phyloP scores from a whole-genome alignment of 2,329 filamentous ascomycete species.

The Scedosporium apiospermum region DNA sequence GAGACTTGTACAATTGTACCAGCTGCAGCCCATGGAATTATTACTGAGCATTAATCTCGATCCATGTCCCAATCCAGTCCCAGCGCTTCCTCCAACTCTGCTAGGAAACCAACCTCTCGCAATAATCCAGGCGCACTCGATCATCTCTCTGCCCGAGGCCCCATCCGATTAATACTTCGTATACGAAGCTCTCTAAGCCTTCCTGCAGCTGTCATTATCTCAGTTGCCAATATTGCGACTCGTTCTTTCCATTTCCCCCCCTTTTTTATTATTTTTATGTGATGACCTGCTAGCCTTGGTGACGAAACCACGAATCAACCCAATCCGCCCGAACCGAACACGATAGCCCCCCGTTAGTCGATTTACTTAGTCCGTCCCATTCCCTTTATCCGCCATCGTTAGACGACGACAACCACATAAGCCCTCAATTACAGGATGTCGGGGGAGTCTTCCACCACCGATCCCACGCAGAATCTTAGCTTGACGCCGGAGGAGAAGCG shows the following conservation, averaged over 20 bases:
- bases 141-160: background rate
- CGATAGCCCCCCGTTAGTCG: background rate
- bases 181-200: background rate
- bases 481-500: conserved; percentile 87
- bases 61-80: background rate
- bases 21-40: background rate
- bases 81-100: background rate
- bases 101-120: background rate
- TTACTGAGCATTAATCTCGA: background rate
- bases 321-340: background rate
- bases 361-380: background rate
- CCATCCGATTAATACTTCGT: background rate
- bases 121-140: background rate
- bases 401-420: background rate
- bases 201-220: background rate
- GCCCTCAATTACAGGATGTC: conserved; percentile 8
- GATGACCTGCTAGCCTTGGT: background rate
- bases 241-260: background rate
- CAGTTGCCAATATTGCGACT: background rate
- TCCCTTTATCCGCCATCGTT: background rate
- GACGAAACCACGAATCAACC: background rate
- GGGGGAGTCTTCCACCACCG: conserved; percentile 8
- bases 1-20: background rate
- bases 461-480: conserved; percentile 58
- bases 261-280: background rate